Evolutionary conservation across 2,329 filamentous ascomycete species (phyloP).

Genomic region (Alternaria gansuensis): DNA sequence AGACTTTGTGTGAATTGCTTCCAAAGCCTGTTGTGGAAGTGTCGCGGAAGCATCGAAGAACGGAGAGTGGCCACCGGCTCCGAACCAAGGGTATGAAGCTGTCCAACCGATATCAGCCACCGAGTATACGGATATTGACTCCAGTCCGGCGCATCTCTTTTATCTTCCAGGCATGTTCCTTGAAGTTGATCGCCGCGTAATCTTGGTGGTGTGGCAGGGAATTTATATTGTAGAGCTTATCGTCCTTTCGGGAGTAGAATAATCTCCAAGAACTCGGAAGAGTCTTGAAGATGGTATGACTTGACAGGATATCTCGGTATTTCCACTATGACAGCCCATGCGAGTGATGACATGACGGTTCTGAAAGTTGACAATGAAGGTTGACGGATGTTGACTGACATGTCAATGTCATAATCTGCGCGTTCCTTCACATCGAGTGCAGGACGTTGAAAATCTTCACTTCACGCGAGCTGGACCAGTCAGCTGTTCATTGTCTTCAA

Average conservation of each 20-base stretch:
- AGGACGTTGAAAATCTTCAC: background rate
- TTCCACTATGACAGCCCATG: background rate
- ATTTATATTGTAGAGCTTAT: background rate
- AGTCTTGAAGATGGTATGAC: background rate
- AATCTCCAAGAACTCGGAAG: background rate
- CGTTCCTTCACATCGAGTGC: background rate
- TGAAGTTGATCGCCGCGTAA: background rate
- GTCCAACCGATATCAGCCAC: background rate
- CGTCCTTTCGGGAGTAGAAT: background rate
- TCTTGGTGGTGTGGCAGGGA: background rate
- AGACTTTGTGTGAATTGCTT: background rate
- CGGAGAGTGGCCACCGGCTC: background rate
- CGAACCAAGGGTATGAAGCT: background rate
- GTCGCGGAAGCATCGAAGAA: background rate
- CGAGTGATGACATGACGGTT: background rate
- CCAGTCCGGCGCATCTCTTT: too few relatives aligned
- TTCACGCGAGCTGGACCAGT: background rate
- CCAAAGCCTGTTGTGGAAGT: slow-evolving; percentile 3
- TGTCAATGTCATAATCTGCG: background rate
- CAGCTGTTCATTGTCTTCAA: slow-evolving; percentile 2
- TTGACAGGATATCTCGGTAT: background rate
- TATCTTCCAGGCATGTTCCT: background rate
- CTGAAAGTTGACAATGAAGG: background rate
- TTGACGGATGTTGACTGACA: background rate
- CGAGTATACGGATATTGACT: background rate